phyloP scores from a whole-genome alignment of 2,329 filamentous ascomycete genomes.

The Nannizzia gypsea region DNA sequence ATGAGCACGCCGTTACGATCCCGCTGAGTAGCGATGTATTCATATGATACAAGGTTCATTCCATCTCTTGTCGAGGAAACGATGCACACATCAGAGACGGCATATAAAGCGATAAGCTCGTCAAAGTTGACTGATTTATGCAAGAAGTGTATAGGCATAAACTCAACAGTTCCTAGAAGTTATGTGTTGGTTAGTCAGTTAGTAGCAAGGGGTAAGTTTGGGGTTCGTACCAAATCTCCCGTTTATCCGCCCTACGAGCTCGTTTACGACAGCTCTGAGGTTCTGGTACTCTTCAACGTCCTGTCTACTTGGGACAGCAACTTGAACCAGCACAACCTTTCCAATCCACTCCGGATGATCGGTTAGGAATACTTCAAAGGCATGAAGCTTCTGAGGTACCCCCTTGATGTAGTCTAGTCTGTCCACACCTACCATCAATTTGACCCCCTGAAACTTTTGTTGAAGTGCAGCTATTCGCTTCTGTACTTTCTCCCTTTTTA shows the following conservation, averaged over 20 bases:
- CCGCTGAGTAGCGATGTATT: conserved; percentile 91
- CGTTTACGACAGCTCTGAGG: conserved; percentile 85
- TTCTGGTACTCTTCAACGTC: conserved; percentile 99
- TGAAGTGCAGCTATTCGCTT: conserved; percentile 74
- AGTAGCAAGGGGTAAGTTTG: not conserved
- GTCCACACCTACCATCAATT: conserved; percentile 93
- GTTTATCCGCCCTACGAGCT: conserved; percentile 92
- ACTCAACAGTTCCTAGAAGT: conserved; percentile 69
- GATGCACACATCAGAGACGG: conserved; percentile 80
- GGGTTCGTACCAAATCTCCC: conserved; percentile 63
- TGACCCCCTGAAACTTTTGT: conserved; percentile 88
- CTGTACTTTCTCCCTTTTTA: conserved; percentile 74
- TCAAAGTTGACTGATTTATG: conserved; percentile 94
- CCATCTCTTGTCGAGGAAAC: conserved; percentile 94
- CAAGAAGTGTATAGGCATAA: conserved; percentile 98
- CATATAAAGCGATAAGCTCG: conserved; percentile 86
- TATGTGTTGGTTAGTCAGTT: conserved; percentile 11
- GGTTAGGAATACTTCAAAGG: conserved; percentile 89
- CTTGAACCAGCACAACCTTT: conserved; percentile 90
- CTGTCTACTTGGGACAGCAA: conserved; percentile 85
- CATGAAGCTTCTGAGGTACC: conserved; percentile 92
- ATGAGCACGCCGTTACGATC: conserved; percentile 89
- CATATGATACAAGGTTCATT: conserved; percentile 97
- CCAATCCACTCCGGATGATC: conserved; percentile 98
- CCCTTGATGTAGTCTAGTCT: conserved; percentile 98